Evolutionary conservation across 192 early-diverging fungal genomes (phyloP), one percentile per base, ranked within the genome.

Genomic region (Podochytrium sp.): DNA sequence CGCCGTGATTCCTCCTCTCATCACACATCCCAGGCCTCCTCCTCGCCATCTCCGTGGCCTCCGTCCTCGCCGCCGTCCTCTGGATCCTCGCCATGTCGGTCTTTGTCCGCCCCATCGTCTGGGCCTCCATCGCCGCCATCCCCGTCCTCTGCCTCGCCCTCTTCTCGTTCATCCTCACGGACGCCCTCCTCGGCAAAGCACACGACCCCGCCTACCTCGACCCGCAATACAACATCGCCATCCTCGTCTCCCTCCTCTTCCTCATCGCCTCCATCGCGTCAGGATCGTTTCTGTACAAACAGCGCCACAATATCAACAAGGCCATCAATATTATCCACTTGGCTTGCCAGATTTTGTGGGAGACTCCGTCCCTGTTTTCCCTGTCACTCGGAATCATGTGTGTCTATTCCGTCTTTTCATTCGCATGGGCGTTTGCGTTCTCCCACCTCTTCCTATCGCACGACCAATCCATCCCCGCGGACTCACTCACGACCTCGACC

Each of bases 281-380:
- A 12, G 65, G 39, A 2, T 40, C 51, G 14, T 82, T 65, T 40
- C 43, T 79, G 30, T 55, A 71, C 37, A 37, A 41, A 4, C 65
- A 73, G 30, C 63, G 81, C 41, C 59, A 52, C 35, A 55, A 82
- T 38, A 77, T 78, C 20, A 78, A 82, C 56, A 76, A 75, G 33
- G 76, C 81, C 20, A 72, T 82, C 43, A 71, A 79, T 49, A 77
- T 82, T 37, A 55, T 35, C 41, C 79, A 92, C 88, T 79, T 94
- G 25, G 88, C 92, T 12, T 91, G 86, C 71, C 91, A 90, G 60
- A 87, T 94, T 20, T 64, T 94, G 6, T 79, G 83, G 78, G 85
- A 81, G 53, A 94, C 92, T 76, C 91, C 91, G 0, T 80, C 83
- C 57, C 83, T 92, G 73, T 82, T 92, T 62, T 67, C 85, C 25